A percentile compares a stretch with the other conserved stretches of the same genome.
Conservation (phyloP, 257 asterid species). For the Catharanthus roseus region DNA sequence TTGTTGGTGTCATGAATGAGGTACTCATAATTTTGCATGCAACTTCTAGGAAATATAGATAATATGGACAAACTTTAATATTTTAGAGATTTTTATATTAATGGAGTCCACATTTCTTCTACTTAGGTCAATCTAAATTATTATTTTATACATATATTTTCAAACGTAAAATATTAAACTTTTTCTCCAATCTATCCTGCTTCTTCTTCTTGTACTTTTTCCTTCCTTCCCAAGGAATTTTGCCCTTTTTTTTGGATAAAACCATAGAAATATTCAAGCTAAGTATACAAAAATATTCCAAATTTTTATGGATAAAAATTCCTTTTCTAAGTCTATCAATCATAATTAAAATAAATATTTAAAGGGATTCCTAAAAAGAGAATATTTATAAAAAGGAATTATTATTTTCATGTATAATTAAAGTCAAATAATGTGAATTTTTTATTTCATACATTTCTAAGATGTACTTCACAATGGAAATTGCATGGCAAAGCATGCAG, state of each 20-base stretch:
- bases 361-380: no score
- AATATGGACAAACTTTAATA: background rate
- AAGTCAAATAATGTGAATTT: background rate
- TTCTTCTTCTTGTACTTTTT: background rate
- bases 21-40: constrained; percentile 7
- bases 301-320: background rate
- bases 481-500: background rate
- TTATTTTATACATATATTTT: background rate
- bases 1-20: background rate
- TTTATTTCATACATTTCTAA: background rate
- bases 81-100: background rate
- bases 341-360: no score
- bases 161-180: no score
- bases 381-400: no score
- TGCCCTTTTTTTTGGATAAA: background rate
- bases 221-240: background rate
- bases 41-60: background rate
- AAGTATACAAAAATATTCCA: background rate
- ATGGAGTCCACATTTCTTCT: constrained; percentile 1
- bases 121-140: background rate
- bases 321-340: no score
- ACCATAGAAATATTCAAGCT: background rate
- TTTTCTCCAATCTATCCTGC: no score
- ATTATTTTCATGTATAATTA: background rate
- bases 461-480: background rate